phyloP scores from a whole-genome alignment of 352 stramenopile species.

The Thraustochytrium sp. region DNA sequence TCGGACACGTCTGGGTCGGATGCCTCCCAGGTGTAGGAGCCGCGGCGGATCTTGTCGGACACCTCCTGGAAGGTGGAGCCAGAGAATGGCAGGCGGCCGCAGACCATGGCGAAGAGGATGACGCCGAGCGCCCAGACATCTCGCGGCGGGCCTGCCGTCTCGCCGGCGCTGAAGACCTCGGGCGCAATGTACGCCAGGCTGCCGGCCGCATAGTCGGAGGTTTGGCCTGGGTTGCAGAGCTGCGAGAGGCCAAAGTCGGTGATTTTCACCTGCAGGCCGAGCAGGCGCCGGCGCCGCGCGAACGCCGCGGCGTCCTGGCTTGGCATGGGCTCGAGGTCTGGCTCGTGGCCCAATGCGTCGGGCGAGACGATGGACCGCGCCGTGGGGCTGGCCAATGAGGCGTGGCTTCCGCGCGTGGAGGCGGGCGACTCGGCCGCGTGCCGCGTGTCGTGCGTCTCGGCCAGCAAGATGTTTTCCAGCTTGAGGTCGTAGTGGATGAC shows the following conservation, averaged over 20 bases:
- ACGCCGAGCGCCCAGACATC: constrained; percentile 43
- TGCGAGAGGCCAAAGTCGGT: constrained; percentile 43
- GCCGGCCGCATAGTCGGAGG: constrained; percentile 24
- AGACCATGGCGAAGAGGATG: constrained; percentile 41
- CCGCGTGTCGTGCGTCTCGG: neutral
- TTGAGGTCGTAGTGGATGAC: constrained; percentile 45
- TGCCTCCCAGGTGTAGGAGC: neutral
- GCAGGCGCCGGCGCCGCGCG: neutral
- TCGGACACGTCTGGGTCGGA: neutral
- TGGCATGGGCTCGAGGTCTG: too few species aligned
- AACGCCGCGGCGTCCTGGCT: neutral
- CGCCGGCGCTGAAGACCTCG: constrained; percentile 8
- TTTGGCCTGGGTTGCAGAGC: constrained; percentile 30
- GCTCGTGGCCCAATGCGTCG: too few species aligned
- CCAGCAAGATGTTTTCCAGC: constrained; percentile 43
- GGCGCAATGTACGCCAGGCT: constrained; percentile 38
- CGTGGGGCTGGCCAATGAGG: too few species aligned
- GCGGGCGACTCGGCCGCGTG: neutral
- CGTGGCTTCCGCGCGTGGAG: too few species aligned
- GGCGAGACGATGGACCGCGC: too few species aligned
- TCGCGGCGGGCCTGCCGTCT: constrained; percentile 19
- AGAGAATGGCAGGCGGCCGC: constrained; percentile 13
- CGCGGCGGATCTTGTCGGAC: neutral
- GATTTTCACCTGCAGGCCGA: constrained; percentile 36
- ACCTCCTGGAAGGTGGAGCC: constrained; percentile 10